These are phyloP conservation scores for Xylaria arbuscula DNA, from an alignment of 2,329 filamentous ascomycete species.

Conservation along the genomic window DNA sequence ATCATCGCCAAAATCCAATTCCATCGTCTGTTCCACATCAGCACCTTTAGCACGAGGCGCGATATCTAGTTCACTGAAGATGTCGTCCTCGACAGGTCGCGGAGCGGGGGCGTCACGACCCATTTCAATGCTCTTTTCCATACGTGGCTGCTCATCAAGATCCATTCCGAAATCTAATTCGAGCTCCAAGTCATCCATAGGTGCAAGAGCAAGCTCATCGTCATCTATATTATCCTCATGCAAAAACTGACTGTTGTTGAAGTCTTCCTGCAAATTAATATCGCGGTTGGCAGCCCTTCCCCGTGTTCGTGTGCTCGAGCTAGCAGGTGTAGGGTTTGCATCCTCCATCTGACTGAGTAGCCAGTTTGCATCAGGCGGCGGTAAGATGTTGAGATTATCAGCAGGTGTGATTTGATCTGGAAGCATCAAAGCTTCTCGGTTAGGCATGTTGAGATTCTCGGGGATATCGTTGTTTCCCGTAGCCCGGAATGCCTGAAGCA, in stretches of 20 bases:
- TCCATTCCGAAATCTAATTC: conserved; percentile 80
- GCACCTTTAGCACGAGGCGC: conserved; percentile 66
- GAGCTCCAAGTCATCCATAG: conserved; percentile 75
- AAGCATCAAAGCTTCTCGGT: conserved; percentile 86
- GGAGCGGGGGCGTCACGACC: conserved; percentile 85
- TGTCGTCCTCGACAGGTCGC: conserved; percentile 74
- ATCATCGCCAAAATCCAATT: conserved; percentile 64
- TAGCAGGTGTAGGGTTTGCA: conserved; percentile 63
- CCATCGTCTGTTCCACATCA: conserved; percentile 66
- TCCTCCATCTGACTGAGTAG: conserved; percentile 81
- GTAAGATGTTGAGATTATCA: conserved; percentile 79
- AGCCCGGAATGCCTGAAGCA: conserved; percentile 84
- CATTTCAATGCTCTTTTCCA: conserved; percentile 80
- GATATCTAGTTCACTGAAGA: conserved; percentile 73
- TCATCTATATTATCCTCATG: conserved; percentile 71
- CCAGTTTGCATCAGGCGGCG: conserved; percentile 88
- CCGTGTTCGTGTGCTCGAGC: conserved; percentile 65
- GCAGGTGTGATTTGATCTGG: conserved; percentile 94
- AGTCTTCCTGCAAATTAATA: conserved; percentile 76
- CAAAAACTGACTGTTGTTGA: conserved; percentile 82
- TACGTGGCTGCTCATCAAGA: conserved; percentile 71
- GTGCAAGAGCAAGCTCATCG: conserved; percentile 66
- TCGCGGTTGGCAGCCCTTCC: conserved; percentile 65
- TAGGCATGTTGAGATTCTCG: conserved; percentile 81
- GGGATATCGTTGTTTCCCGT: conserved; percentile 95